These are phyloP conservation scores for Solanum tacnaense DNA, from an alignment of 257 asterid genomes.

Conservation along the genomic window DNA sequence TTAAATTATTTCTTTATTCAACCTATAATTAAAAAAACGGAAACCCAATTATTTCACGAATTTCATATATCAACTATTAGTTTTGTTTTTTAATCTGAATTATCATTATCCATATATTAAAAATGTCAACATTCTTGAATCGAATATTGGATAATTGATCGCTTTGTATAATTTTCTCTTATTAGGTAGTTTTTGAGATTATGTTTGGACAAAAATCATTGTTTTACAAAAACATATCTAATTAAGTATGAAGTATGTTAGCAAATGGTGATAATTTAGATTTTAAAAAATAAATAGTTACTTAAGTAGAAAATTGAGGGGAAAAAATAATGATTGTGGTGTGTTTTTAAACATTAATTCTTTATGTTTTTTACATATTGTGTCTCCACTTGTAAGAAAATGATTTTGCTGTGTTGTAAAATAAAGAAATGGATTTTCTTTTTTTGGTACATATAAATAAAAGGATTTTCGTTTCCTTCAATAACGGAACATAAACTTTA, in stretches of 20 bases:
- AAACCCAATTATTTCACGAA: no score
- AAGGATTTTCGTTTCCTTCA: not conserved
- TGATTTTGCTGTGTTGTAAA: not conserved
- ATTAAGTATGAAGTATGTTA: not conserved
- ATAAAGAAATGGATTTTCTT: not conserved
- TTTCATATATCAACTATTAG: no score
- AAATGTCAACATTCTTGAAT: no score
- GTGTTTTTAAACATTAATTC: not conserved
- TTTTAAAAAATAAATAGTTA: no score
- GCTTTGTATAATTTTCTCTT: not conserved
- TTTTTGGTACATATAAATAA: not conserved
- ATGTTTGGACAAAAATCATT: rapidly evolving
- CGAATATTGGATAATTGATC: not conserved
- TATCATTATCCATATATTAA: no score
- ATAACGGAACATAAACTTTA: not conserved
- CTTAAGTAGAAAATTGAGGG: not conserved
- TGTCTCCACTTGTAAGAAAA: not conserved
- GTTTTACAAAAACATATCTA: not conserved
- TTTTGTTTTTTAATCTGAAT: no score
- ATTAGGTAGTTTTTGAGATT: not conserved
- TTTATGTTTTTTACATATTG: not conserved
- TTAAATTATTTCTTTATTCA: not conserved
- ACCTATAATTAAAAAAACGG: no score
- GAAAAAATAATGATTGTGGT: not conserved
- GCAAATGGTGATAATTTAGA: no score